Evolutionary conservation across 495 filamentous ascomycete genomes (phyloP).

Genomic region (Lichina pygmaea): DNA sequence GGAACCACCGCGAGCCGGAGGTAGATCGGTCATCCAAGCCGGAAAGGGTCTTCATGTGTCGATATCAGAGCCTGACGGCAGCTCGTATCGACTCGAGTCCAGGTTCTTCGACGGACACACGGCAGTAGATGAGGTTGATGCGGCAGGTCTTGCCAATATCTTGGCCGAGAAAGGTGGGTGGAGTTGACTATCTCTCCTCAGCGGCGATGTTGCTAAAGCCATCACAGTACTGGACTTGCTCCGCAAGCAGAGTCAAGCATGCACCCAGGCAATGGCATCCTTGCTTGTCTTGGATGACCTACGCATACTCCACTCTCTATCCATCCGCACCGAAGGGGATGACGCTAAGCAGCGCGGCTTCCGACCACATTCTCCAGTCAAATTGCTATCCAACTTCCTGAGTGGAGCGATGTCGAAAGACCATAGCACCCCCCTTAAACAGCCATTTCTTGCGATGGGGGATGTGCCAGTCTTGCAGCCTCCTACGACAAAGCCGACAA

Average conservation of each 20-base stretch:
- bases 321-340: slow-evolving; percentile 27
- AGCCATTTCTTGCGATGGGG: slow-evolving; percentile 4
- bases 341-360: slow-evolving; percentile 20
- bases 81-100: not conserved
- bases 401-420: slow-evolving; percentile 17
- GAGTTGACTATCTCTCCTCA: not conserved
- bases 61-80: not conserved
- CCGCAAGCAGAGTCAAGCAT: slow-evolving; percentile 36
- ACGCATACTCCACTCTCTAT: slow-evolving; percentile 48
- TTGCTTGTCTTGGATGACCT: slow-evolving; percentile 37
- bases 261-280: slow-evolving; percentile 37
- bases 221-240: slow-evolving; percentile 34
- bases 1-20: not conserved
- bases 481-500: slow-evolving; percentile 8
- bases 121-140: slow-evolving; percentile 20
- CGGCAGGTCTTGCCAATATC: slow-evolving; percentile 38
- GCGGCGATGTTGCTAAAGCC: not conserved
- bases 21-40: slow-evolving; percentile 7
- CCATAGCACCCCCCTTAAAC: slow-evolving; percentile 4
- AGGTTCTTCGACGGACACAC: slow-evolving; percentile 18
- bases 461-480: slow-evolving; percentile 13
- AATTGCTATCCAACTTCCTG: slow-evolving; percentile 65
- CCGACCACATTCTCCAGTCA: slow-evolving; percentile 53
- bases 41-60: slow-evolving; percentile 1
- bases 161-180: slow-evolving; percentile 39